Evolutionary conservation across 306 rosid species (phyloP), one percentile per base, ranked within the genome.

Genomic region (Hippophae tibetana): DNA sequence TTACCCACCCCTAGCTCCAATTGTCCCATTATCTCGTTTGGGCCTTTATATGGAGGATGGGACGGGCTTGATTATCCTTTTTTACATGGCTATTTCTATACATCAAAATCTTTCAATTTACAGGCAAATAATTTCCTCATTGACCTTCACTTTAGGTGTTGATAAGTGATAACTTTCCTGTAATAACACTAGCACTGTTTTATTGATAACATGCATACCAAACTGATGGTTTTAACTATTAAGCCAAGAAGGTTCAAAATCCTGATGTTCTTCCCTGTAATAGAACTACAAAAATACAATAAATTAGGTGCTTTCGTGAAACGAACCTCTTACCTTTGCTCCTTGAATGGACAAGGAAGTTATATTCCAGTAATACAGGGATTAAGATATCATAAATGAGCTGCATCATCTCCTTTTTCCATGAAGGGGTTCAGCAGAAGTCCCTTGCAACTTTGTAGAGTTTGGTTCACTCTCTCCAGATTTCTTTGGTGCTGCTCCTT

Each of bases 401-500:
- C 57, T 7, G 25, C 54, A 60, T 61, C 66, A 72, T 64, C 62
- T 61, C 47, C 69, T 68, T 47, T 56, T 74, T 63, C 70, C 58
- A 26, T 9, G 9, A 52, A 2, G 65, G 51, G 72, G 72, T 57
- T 70, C 74, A 10, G 58, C 53, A 62, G 54, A 65, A 59, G 64
- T 46, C 51, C 69, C 74, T n/a, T 63, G 74, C 26, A 47, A 53
- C 74, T 64, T 68, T 55, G 72, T 31, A 9, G 57, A 42, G 58
- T 69, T 67, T 63, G 10, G 52, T 53, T 62, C 73, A 59, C 74
- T 81, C 57, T 73, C 84, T 0, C 64, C 14, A 45, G 84, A 66
- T 57, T 78, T 78, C 87, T 74, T 87, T 8, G 66, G 72, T 52
- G 81, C 71, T 62, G 45, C 65, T 7, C 69, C 81, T 57, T 74